Evolutionary conservation across 345 rosid genomes (phyloP), one percentile per base, ranked within the genome.

Genomic region (Pugionium dolabratum): DNA sequence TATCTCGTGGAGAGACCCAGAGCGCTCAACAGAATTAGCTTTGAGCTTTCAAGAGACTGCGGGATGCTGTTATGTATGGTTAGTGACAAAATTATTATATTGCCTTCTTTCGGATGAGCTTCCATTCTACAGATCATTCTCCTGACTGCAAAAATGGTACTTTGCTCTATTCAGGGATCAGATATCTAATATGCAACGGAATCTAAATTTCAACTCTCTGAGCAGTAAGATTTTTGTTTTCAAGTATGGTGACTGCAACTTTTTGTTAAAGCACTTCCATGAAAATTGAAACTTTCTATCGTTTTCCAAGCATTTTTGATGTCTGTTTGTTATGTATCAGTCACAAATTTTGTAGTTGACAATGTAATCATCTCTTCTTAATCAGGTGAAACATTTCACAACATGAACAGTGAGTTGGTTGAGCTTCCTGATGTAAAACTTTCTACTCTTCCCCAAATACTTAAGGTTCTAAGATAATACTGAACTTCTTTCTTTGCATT

Each of bases 1-100:
- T 65, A 93, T 93, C 72, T 83, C 92, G n/a, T 93, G 98, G 98
- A 88, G 86, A 85, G 95, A 93, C 67, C 86, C 90, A 26, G 95
- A 90, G 53, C 74, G 47, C 50, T 78, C 83, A 58, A 82, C 88
- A 3, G 90, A 86, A 69, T 67, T 88, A 75, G 98, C 97, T 44
- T 84, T 93, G 69, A 90, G 98, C 79, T 93, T 93, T 78, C 90
- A 85, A 74, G 98, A 93, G 75, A 74, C 84, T 44, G 75, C 82
- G 2, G 96, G 96, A 64, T 93, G 98, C 80, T 77, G 89, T 39
- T 82, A 79, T 52, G 76, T 93, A 65, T 93, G 98, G 76, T 73
- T 32, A 66, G 72, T 51, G 71, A 50, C 62, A 31, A 34, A 6
- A 34, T 10, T 9, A 7, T 7, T 34, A 5, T 27, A 7, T 43